These are phyloP conservation scores for Hypocrella siamensis DNA, from an alignment of 2,329 filamentous ascomycete genomes.

Conservation along the genomic window DNA sequence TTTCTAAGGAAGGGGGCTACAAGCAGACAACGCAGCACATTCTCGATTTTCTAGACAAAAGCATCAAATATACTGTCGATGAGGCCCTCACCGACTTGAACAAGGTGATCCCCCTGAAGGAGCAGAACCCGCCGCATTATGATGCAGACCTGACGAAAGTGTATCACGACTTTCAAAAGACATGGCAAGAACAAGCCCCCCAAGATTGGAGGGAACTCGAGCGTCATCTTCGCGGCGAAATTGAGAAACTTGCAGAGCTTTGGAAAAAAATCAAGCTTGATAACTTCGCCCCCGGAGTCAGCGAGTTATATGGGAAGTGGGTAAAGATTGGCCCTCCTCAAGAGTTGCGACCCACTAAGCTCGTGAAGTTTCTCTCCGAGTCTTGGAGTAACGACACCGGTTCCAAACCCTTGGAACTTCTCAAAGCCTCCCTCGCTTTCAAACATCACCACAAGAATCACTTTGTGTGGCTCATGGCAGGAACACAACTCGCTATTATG, in stretches of 20 bases:
- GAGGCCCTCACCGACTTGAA: conserved; percentile 19
- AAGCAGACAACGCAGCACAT: conserved; percentile 27
- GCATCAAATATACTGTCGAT: conserved; percentile 28
- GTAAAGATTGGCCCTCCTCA: conserved; percentile 21
- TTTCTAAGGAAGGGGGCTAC: conserved; percentile 15
- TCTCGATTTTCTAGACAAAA: conserved; percentile 43
- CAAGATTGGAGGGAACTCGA: conserved; percentile 17
- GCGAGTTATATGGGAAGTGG: conserved; percentile 24
- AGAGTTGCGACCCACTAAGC: conserved; percentile 8
- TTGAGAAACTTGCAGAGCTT: conserved; percentile 11
- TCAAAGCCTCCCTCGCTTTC: conserved; percentile 35
- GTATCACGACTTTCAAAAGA: conserved; percentile 17
- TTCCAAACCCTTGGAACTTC: conserved; percentile 27
- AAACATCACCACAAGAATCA: conserved; percentile 8
- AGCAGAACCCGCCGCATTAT: not conserved
- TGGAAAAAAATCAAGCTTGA: conserved; percentile 15
- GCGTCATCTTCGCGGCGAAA: conserved; percentile 15
- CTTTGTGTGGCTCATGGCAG: conserved; percentile 32
- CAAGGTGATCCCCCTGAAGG: conserved; percentile 5
- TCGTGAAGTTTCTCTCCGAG: conserved; percentile 13
- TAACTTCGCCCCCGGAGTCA: conserved; percentile 13
- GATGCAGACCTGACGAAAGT: conserved; percentile 7
- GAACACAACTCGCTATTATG: conserved; percentile 29
- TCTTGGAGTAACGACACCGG: conserved; percentile 8
- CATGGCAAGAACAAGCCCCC: conserved; percentile 10